A percentile compares a stretch with the other conserved stretches of the same genome.
Evolutionary conservation across 208 protist genomes (phyloP).

Genomic region (Acanthamoeba royreba): DNA sequence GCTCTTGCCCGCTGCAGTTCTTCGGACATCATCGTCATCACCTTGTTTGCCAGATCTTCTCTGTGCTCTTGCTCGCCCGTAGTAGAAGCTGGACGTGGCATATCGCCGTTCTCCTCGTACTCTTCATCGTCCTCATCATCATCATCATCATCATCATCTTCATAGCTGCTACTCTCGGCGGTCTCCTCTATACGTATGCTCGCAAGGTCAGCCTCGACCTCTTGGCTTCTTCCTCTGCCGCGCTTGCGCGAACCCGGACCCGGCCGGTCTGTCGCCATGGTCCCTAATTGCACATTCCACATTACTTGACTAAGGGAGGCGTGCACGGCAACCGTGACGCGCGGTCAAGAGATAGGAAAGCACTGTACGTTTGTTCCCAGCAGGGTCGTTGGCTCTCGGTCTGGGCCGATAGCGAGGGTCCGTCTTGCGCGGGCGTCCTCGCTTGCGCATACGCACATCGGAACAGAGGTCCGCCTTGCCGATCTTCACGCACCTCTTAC

Average conservation of each 20-base stretch:
- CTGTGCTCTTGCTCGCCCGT: not conserved
- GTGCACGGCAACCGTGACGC: no score
- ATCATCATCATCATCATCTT: not conserved
- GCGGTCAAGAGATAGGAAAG: no score
- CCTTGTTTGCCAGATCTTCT: not conserved
- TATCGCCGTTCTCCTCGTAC: not conserved
- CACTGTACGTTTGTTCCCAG: no score
- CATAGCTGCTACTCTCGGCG: no score
- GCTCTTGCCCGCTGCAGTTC: not conserved
- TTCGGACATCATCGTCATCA: not conserved
- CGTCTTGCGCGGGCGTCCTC: not conserved
- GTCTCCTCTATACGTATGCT: no score
- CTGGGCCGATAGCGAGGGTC: not conserved
- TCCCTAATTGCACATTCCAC: no score
- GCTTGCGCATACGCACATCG: not conserved
- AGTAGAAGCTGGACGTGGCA: no score
- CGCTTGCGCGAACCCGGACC: no score
- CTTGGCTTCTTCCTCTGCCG: no score
- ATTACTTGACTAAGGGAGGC: not conserved
- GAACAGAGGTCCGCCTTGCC: not conserved
- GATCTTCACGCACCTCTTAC: not conserved
- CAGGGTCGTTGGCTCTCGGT: not conserved
- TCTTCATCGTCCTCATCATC: not conserved
- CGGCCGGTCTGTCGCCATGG: no score
- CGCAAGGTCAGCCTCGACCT: no score